A percentile compares a stretch with the other conserved stretches of the same genome.
These are phyloP conservation scores for Geoglossum cookeanum DNA, from an alignment of 2,329 filamentous ascomycete species.

Conservation along the genomic window DNA sequence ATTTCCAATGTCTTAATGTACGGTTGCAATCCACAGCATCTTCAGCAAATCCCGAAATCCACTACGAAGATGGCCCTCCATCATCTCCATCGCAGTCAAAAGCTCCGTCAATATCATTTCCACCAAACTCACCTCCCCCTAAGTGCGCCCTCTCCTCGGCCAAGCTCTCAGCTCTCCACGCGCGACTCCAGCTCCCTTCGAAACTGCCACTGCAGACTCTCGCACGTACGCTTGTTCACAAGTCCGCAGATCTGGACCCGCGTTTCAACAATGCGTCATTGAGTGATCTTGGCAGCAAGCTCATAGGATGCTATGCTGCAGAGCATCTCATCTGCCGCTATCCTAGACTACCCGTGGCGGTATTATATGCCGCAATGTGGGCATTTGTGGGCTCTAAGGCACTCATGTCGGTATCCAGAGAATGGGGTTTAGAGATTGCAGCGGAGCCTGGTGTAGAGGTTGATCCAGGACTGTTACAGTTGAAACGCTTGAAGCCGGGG, in stretches of 20 bases:
- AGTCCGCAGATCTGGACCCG: conserved; percentile 60
- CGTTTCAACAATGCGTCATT: conserved; percentile 81
- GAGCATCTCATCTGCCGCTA: conserved; percentile 80
- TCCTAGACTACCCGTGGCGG: conserved; percentile 74
- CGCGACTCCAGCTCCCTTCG: conserved; percentile 62
- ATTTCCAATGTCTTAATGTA: background rate
- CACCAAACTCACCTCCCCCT: conserved; percentile 47
- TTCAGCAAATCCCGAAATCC: background rate
- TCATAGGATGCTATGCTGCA: conserved; percentile 74
- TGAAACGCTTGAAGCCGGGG: conserved; percentile 32
- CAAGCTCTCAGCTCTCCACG: conserved; percentile 83
- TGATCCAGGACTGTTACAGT: conserved; percentile 79
- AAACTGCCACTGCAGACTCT: conserved; percentile 74
- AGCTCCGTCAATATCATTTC: background rate
- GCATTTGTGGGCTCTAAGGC: conserved; percentile 64
- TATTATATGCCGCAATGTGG: conserved; percentile 70
- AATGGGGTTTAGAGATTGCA: conserved; percentile 88
- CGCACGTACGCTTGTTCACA: conserved; percentile 67
- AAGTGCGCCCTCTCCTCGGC: conserved; percentile 50
- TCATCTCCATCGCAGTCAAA: conserved; percentile 9
- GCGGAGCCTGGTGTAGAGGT: conserved; percentile 77
- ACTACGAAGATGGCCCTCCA: background rate
- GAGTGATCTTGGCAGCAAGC: conserved; percentile 58
- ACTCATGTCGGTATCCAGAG: conserved; percentile 50
- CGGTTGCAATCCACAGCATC: conserved; percentile 1